phyloP scores from a whole-genome alignment of 108 stramenopile species.

The Hondaea fermentalgiana region DNA sequence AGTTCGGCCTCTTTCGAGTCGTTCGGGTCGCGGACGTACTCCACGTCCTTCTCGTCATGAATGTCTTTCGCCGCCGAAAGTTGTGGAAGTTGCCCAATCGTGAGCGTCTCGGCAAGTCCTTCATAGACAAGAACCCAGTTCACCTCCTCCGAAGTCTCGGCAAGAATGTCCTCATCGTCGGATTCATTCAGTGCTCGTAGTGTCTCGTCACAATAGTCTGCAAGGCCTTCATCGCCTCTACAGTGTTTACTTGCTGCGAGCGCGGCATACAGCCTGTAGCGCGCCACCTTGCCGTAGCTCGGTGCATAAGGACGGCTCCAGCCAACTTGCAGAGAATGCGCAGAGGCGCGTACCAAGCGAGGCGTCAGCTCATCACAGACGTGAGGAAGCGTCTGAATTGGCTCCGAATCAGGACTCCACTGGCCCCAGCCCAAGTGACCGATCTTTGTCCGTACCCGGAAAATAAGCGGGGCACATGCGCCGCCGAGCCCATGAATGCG shows the following conservation, averaged over 20 bases:
- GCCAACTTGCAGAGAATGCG: neutral
- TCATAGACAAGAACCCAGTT: neutral
- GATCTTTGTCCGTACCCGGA: neutral
- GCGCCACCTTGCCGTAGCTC: neutral
- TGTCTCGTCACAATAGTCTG: neutral
- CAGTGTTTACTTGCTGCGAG: neutral
- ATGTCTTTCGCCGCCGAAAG: too few species aligned
- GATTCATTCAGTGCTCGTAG: neutral
- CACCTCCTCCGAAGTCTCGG: neutral
- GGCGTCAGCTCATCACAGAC: neutral
- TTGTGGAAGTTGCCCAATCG: too few species aligned
- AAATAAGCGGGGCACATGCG: neutral
- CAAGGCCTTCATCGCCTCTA: neutral
- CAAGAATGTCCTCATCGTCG: neutral
- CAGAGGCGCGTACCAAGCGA: neutral
- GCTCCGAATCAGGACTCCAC: neutral
- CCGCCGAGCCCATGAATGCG: neutral
- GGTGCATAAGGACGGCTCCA: neutral
- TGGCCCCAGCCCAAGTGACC: neutral
- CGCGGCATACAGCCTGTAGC: neutral
- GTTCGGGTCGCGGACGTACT: too few species aligned
- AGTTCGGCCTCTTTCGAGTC: neutral
- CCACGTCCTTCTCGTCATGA: neutral
- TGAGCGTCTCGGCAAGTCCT: neutral
- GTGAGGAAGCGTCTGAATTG: neutral